phyloP scores from a whole-genome alignment of 2,329 filamentous ascomycete species.

The Penicillium sp. region DNA sequence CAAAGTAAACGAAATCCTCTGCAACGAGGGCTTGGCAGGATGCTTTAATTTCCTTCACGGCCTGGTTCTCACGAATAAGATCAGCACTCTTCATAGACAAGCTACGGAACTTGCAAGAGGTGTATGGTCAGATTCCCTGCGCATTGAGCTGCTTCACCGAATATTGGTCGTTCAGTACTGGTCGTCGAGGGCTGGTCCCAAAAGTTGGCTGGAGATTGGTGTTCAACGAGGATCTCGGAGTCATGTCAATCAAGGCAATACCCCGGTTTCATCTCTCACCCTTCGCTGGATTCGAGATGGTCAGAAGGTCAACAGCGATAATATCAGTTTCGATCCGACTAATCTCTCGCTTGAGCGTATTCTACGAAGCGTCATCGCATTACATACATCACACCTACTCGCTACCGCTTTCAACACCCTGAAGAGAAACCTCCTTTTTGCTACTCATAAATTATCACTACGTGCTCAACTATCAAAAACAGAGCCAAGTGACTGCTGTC shows the following conservation, averaged over 20 bases:
- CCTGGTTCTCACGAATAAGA: slow-evolving; percentile 86
- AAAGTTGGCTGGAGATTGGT: slow-evolving; percentile 91
- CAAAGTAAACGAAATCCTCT: slow-evolving; percentile 72
- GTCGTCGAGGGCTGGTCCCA: slow-evolving; percentile 69
- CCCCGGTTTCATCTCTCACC: slow-evolving; percentile 39
- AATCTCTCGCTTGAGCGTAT: slow-evolving; percentile 75
- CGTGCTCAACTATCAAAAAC: slow-evolving; percentile 60
- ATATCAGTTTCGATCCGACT: slow-evolving; percentile 69
- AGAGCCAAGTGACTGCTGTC: slow-evolving; percentile 68
- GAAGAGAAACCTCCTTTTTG: slow-evolving; percentile 63
- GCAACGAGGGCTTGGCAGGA: slow-evolving; percentile 71
- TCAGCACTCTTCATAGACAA: slow-evolving; percentile 79
- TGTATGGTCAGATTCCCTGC: slow-evolving; percentile 78
- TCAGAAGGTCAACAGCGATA: slow-evolving; percentile 70
- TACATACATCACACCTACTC: slow-evolving; percentile 74
- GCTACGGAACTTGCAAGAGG: slow-evolving; percentile 69
- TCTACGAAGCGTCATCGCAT: slow-evolving; percentile 73
- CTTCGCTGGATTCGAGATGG: slow-evolving; percentile 83
- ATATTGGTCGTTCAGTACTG: slow-evolving; percentile 91
- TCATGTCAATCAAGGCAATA: slow-evolving; percentile 4
- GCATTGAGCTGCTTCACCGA: slow-evolving; percentile 78
- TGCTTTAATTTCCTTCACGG: slow-evolving; percentile 89
- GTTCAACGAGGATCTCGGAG: slow-evolving; percentile 50
- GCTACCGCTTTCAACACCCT: slow-evolving; percentile 67
- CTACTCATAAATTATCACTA: slow-evolving; percentile 62